A percentile compares a stretch with the other conserved stretches of the same genome.
Conservation (phyloP, 768 basidiomycete species). For the Auriculariales sp. region DNA sequence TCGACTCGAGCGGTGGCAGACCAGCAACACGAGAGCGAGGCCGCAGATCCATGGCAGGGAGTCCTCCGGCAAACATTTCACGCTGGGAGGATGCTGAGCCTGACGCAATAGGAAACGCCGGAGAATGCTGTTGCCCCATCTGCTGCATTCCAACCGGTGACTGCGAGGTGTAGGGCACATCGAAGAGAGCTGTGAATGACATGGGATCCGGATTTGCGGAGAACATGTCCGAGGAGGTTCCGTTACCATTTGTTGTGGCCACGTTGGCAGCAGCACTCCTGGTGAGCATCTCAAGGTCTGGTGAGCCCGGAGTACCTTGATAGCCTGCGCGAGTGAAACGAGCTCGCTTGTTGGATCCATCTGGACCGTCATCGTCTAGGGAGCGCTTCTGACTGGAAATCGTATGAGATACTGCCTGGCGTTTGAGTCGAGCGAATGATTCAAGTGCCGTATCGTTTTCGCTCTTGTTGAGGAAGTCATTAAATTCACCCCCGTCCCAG, state of each 20-base stretch:
- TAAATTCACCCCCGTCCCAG: slow-evolving; percentile 65
- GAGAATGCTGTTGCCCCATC: background rate
- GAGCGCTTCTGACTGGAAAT: slow-evolving; percentile 3
- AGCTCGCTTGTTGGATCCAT: slow-evolving; percentile 1
- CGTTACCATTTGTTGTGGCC: background rate
- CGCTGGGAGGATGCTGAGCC: background rate
- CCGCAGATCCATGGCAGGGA: slow-evolving; percentile 1
- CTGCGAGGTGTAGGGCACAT: background rate
- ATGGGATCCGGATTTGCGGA: background rate
- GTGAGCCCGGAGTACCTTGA: no score
- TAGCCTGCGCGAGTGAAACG: background rate
- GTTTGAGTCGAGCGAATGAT: slow-evolving; percentile 63
- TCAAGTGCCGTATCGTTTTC: slow-evolving; percentile 94
- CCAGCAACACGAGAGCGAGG: background rate
- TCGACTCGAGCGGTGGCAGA: background rate
- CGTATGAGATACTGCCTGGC: slow-evolving; percentile 8
- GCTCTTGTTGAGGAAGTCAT: slow-evolving; percentile 65
- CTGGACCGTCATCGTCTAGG: background rate
- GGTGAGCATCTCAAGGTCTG: no score
- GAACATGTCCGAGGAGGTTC: background rate
- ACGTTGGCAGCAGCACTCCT: background rate
- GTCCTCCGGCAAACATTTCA: background rate
- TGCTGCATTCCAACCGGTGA: background rate
- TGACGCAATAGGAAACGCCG: background rate
- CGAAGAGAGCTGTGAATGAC: background rate